These are phyloP conservation scores for Arabis hirsuta DNA, from an alignment of 345 rosid species.

Conservation along the genomic window DNA sequence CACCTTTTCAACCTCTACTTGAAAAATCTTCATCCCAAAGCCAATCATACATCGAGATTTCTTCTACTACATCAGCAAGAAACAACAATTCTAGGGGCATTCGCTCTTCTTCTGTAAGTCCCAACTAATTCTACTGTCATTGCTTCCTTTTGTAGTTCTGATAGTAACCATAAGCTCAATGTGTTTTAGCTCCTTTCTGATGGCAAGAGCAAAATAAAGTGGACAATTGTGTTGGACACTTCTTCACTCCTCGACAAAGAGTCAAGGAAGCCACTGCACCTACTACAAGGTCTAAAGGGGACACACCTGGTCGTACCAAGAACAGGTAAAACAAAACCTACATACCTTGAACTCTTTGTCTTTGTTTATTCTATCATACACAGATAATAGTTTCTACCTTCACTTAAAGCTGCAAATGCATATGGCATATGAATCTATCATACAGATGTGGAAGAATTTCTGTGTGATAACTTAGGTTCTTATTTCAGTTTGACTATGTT, in stretches of 20 bases:
- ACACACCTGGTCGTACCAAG: constrained; percentile 74
- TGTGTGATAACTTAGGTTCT: not conserved
- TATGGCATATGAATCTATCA: not conserved
- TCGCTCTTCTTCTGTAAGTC: constrained; percentile 56
- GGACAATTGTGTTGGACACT: constrained; percentile 79
- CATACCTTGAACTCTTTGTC: not conserved
- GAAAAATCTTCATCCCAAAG: constrained; percentile 44
- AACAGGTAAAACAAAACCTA: constrained; percentile 54
- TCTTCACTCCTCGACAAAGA: constrained; percentile 69
- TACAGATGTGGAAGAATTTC: not conserved
- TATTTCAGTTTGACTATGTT: not conserved
- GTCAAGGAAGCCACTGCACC: constrained; percentile 71
- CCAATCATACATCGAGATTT: constrained; percentile 43
- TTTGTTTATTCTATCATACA: constrained; percentile 3
- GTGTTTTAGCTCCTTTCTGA: constrained; percentile 50
- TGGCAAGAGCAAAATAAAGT: constrained; percentile 54
- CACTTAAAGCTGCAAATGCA: constrained; percentile 10
- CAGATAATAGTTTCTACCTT: not conserved
- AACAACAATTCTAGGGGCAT: constrained; percentile 43
- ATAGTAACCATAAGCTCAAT: constrained; percentile 28
- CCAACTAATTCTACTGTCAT: not conserved
- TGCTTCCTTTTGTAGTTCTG: constrained; percentile 1
- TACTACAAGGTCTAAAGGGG: constrained; percentile 86
- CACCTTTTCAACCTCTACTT: constrained; percentile 61
- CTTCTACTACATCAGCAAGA: constrained; percentile 39